A percentile compares a stretch with the other conserved stretches of the same genome.
These are phyloP conservation scores for Penicillium verhagenii DNA, from an alignment of 495 filamentous ascomycete species.

Conservation along the genomic window DNA sequence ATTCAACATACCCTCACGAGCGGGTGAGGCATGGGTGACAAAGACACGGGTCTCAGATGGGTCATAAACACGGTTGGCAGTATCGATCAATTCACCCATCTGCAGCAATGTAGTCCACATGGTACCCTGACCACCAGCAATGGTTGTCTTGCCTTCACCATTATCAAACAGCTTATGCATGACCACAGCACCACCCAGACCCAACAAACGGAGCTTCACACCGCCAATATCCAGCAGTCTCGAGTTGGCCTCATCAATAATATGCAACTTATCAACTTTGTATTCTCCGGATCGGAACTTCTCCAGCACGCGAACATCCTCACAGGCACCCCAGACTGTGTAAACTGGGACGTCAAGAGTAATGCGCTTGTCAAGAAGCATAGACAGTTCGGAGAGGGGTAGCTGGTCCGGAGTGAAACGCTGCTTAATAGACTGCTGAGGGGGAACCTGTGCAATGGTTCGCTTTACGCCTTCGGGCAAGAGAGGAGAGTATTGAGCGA, in stretches of 20 bases:
- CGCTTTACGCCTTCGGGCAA: constrained; percentile 87
- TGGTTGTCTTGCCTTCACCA: constrained; percentile 95
- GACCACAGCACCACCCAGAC: constrained; percentile 92
- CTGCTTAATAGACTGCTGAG: constrained; percentile 70
- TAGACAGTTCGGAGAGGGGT: constrained; percentile 92
- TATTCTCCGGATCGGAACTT: constrained; percentile 98
- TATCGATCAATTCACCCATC: constrained; percentile 98
- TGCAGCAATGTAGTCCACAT: constrained; percentile 99
- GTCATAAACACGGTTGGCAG: constrained; percentile 96
- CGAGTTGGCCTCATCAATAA: constrained; percentile 97
- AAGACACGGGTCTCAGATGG: constrained; percentile 98
- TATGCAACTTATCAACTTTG: constrained; percentile 95
- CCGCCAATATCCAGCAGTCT: constrained; percentile 91
- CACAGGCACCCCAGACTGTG: constrained; percentile 98
- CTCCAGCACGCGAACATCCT: constrained; percentile 96
- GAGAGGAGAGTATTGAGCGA: constrained; percentile 96
- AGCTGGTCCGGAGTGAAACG: constrained; percentile 77
- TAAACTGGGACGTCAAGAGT: constrained; percentile 96
- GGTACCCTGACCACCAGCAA: constrained; percentile 96
- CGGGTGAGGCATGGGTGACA: constrained; percentile 95
- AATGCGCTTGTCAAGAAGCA: constrained; percentile 82
- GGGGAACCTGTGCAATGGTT: constrained; percentile 65
- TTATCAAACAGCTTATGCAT: constrained; percentile 99
- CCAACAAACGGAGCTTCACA: constrained; percentile 91
- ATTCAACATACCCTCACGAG: constrained; percentile 94